A percentile compares a stretch with the other conserved stretches of the same genome.
Evolutionary conservation across 331 rosid genomes (phyloP).

Genomic region (Quercus phellos): DNA sequence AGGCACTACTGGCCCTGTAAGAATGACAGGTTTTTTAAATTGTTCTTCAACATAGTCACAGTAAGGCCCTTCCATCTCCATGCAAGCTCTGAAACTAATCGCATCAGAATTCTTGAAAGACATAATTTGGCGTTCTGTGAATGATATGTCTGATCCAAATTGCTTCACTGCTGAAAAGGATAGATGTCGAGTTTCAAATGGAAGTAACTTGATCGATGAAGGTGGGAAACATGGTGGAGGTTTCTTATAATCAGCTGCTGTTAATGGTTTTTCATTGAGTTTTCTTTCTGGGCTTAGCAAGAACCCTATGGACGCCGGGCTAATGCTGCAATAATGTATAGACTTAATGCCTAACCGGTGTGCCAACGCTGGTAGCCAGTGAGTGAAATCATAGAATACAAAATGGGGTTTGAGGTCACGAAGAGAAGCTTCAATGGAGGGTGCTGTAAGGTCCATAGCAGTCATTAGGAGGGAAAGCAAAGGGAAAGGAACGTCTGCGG

Average conservation of each 20-base stretch:
- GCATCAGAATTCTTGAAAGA: background rate
- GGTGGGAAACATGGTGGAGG: background rate
- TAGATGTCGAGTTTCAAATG: background rate
- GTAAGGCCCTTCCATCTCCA: slow-evolving; percentile 14
- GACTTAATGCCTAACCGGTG: background rate
- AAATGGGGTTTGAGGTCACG: slow-evolving; percentile 6
- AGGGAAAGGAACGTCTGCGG: slow-evolving; percentile 3
- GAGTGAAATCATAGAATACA: slow-evolving; percentile 15
- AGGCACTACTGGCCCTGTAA: slow-evolving; percentile 13
- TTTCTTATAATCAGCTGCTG: background rate
- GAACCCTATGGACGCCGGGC: slow-evolving; percentile 3
- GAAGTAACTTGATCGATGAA: background rate
- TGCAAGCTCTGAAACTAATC: slow-evolving; percentile 3
- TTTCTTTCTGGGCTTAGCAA: background rate
- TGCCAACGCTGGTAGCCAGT: slow-evolving; percentile 2
- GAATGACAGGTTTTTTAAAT: background rate
- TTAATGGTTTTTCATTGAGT: background rate
- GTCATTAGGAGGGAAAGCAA: background rate
- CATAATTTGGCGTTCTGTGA: background rate
- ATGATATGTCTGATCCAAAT: background rate
- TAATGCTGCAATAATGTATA: background rate
- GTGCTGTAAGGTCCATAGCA: slow-evolving; percentile 21
- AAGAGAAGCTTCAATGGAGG: background rate
- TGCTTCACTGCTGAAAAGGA: background rate
- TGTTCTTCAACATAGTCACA: slow-evolving; percentile 1